Evolutionary conservation across 306 rosid species (phyloP), one percentile per base, ranked within the genome.

Genomic region (Acacia confusa): DNA sequence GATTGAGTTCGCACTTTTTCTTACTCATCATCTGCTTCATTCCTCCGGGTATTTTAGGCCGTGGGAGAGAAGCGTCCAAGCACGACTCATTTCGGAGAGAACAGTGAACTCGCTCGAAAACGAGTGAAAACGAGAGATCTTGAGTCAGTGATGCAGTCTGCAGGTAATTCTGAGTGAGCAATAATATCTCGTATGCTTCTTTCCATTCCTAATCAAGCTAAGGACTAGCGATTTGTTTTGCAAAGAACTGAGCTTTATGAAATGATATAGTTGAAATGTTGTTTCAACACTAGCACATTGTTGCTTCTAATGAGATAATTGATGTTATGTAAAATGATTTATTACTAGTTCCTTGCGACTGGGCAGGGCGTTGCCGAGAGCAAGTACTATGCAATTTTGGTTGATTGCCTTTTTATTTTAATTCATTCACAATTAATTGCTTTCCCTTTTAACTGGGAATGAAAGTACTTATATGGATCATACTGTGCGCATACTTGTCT

Each of bases 81-180:
- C 17, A 8, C 53, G 19, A 13, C 60, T 25, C 82, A 79, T 16
- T 75, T 86, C 28, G 91, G 75, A 50, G 81, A 79, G 24, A 88
- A 86, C 30, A 80, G 76, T 22, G 88, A 82, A 0, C 63, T 12
- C 14, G 52, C 85, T 79, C 88, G 85, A 44, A 92, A 92, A 79
- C 85, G 93, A 65, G 83, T 88, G 60, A 95, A 93, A 85, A 89
- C 89, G 85, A 90, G 82, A 69, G 91, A 90, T 92, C 94, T 89
- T 83, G 89, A 85, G 27, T 84, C 95, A 16, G 77, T 92, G 36
- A 84, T 88, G 83, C 80, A 82, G 6, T 84, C 89, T 15, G 84
- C 83, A 70, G 99, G 99, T 93, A 85, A 74, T 41, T 57, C 78
- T 36, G 28, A 32, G 44, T 47, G 2, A 45, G 27, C n/a, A 2